Evolutionary conservation across 2,329 filamentous ascomycete genomes (phyloP), one percentile per base, ranked within the genome.

Genomic region (Xylaria sp.): DNA sequence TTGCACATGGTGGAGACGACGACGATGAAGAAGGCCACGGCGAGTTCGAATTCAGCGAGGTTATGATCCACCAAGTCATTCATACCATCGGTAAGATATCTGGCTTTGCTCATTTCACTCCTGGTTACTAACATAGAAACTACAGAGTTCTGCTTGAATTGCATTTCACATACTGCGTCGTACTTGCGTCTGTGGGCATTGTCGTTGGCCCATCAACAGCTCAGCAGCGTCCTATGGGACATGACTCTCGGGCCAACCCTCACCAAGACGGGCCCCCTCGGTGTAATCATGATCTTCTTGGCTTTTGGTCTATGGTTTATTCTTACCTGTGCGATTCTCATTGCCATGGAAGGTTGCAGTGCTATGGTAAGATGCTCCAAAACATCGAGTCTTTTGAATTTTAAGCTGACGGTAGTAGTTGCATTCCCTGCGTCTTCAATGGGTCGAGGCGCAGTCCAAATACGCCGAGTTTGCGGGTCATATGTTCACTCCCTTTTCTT

Each of bases 61-160:
- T 94, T 72, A 97, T 99, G 94, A 99, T 99, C 78, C 96, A 99
- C 83, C 96, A 99, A 81, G 89, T 97, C 79, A 99, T 99, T 78
- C 97, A 98, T 84, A 98, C 95, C 20, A 98, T 98, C 77, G 94
- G 93, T 95, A 89, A 82, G 91, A 82, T 74, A 23, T 31, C 4
- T 7, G 23, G 17, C 26, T 49, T 56, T 3, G 6, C 5, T 42
- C 6, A 33, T 36, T 10, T 20, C 6, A 40, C 3, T 11, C 9
- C 17, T 59, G 28, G 2, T n/a, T 68, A 20, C 44, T 42, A 38
- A 70, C 65, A 31, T 5, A 13, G 6, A 13, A 26, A 28, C 70
- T 31, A 7, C 63, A 94, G 93, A 99, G 87, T 99, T 99, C 85
- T 99, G 96, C 80, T 87, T 99, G 76, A 99, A 99, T 86, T 98